Conservation (phyloP, 208 protist genomes). For the Trypanosoma melophagium region DNA sequence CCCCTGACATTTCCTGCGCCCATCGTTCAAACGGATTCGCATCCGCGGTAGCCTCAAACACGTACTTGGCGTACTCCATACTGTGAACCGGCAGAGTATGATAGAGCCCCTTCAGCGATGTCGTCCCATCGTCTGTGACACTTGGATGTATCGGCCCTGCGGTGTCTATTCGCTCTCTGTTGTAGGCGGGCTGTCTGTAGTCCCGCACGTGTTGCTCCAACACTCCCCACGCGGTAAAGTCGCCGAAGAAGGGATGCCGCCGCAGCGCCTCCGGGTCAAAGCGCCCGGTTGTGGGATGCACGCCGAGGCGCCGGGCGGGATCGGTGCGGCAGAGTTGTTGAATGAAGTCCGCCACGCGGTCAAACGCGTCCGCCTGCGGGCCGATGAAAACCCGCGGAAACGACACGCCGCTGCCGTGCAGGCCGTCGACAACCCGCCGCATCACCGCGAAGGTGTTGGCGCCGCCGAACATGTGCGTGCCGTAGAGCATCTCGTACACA, state of each 20-base stretch:
- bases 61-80: constrained; percentile 72
- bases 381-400: constrained; percentile 59
- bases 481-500: constrained; percentile 92
- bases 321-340: constrained; percentile 55
- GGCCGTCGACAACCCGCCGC: constrained; percentile 58
- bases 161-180: not conserved
- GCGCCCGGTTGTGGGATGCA: constrained; percentile 40
- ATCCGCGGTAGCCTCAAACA: constrained; percentile 75
- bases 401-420: constrained; percentile 21
- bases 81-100: constrained; percentile 57
- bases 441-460: constrained; percentile 68
- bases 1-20: not conserved
- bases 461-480: constrained; percentile 80
- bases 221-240: constrained; percentile 56
- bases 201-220: constrained; percentile 50
- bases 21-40: constrained; percentile 80
- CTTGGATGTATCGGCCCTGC: constrained; percentile 17
- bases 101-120: constrained; percentile 57
- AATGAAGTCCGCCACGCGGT: constrained; percentile 70
- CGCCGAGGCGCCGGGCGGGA: constrained; percentile 68
- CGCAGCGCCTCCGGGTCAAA: constrained; percentile 68
- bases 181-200: constrained; percentile 29
- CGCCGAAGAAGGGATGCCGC: constrained; percentile 66
- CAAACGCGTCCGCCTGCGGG: constrained; percentile 41
- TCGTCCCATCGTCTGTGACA: constrained; percentile 26